These are phyloP conservation scores for Onygenales sp. DNA, from an alignment of 2,329 filamentous ascomycete genomes.

Conservation along the genomic window DNA sequence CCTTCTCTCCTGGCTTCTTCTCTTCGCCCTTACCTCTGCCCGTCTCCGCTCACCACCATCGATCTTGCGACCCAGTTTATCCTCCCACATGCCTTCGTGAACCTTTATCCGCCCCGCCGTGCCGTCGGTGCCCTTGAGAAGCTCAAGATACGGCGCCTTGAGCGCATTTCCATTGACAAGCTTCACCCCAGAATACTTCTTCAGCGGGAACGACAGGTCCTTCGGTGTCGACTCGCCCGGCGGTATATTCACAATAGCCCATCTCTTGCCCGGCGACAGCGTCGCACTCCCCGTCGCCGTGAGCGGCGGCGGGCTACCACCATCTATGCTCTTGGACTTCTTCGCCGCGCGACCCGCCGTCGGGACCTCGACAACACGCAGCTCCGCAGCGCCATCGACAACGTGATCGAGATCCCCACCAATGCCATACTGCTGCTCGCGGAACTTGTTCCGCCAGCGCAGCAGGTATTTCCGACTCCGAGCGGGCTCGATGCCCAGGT, in stretches of 20 bases:
- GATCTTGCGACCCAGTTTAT: slow-evolving; percentile 77
- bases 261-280: slow-evolving; percentile 45
- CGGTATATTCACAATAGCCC: slow-evolving; percentile 51
- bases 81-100: slow-evolving; percentile 88
- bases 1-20: slow-evolving; percentile 66
- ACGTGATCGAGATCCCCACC: slow-evolving; percentile 76
- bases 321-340: too few relatives aligned
- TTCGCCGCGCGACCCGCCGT: background rate
- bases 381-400: slow-evolving; percentile 48
- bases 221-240: slow-evolving; percentile 48
- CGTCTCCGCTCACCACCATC: slow-evolving; percentile 90
- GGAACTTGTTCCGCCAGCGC: slow-evolving; percentile 78
- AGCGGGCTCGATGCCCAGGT: slow-evolving; percentile 78
- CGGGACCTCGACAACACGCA: slow-evolving; percentile 48
- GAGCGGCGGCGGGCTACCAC: background rate
- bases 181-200: slow-evolving; percentile 54
- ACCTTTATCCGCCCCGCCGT: slow-evolving; percentile 57
- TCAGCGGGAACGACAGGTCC: slow-evolving; percentile 33
- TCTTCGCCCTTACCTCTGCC: slow-evolving; percentile 80
- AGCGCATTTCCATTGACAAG: slow-evolving; percentile 62
- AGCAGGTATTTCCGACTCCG: slow-evolving; percentile 75
- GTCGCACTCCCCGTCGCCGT: slow-evolving; percentile 32
- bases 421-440: slow-evolving; percentile 64
- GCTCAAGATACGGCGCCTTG: slow-evolving; percentile 62
- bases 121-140: slow-evolving; percentile 52